Evolutionary conservation across 140 eudicot species (phyloP).

Genomic region (Cichorium intybus): DNA sequence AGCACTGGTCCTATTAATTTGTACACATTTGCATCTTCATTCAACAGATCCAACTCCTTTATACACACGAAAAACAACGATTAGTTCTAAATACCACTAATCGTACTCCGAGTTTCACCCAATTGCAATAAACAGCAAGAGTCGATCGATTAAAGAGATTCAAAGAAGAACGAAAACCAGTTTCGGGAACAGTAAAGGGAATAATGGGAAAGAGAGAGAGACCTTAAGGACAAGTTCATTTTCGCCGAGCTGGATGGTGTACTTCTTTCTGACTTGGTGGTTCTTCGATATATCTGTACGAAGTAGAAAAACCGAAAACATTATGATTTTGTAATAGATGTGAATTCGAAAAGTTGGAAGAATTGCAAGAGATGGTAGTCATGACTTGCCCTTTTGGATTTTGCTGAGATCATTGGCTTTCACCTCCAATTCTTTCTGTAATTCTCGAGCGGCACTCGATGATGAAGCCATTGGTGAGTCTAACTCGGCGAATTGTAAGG

Average conservation of each 20-base stretch:
- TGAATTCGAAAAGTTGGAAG: not conserved
- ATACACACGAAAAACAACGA: conserved; percentile 6
- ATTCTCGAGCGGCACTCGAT: conserved; percentile 47
- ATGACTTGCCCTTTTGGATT: conserved; percentile 67
- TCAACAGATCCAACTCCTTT: conserved; percentile 88
- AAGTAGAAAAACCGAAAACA: not conserved
- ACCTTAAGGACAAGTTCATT: conserved; percentile 99
- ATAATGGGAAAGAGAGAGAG: not conserved
- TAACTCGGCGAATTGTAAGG: not conserved
- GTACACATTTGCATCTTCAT: conserved; percentile 94
- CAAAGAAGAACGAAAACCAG: not conserved
- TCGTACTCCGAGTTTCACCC: no score
- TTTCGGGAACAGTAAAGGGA: not conserved
- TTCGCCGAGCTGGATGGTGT: conserved; percentile 97
- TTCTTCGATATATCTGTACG: conserved; percentile 73
- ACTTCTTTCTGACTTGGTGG: conserved; percentile 88
- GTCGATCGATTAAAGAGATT: not conserved
- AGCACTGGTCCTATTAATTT: conserved; percentile 94
- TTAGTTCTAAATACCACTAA: not conserved
- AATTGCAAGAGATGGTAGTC: not conserved
- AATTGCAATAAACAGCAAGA: no score
- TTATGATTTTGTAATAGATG: not conserved
- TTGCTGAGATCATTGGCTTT: conserved; percentile 93
- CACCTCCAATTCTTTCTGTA: conserved; percentile 73
- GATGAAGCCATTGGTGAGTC: conserved; percentile 41